These are phyloP conservation scores for Kluyveromyces dobzhanskii DNA, from an alignment of 805 yeast species.

Conservation along the genomic window DNA sequence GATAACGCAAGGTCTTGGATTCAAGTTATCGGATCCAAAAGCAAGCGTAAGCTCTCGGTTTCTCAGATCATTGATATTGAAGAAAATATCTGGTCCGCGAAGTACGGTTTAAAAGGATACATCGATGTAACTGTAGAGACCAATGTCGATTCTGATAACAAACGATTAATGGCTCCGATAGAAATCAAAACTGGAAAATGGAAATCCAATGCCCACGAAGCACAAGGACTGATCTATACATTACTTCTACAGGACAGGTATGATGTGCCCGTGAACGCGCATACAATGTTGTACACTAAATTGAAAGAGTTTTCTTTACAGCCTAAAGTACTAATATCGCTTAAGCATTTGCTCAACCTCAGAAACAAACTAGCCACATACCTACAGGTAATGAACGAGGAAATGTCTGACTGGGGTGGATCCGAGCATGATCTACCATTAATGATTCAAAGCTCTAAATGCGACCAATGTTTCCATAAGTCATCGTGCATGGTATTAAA, in stretches of 20 bases:
- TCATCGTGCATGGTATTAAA: constrained; percentile 59
- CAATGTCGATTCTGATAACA: constrained; percentile 31
- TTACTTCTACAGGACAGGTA: constrained; percentile 74
- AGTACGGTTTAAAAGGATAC: constrained; percentile 81
- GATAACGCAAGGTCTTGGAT: constrained; percentile 19
- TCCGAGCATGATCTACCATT: constrained; percentile 41
- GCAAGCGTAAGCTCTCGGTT: constrained; percentile 40
- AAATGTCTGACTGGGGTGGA: constrained; percentile 7
- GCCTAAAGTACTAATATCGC: constrained; percentile 44
- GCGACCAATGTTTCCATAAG: constrained; percentile 54
- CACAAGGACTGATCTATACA: constrained; percentile 80
- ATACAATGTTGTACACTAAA: constrained; percentile 68
- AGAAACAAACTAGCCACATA: constrained; percentile 62
- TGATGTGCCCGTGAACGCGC: constrained; percentile 54
- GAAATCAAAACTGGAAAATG: constrained; percentile 83
- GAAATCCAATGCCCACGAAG: constrained; percentile 61
- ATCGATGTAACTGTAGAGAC: constrained; percentile 83
- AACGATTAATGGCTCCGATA: constrained; percentile 60
- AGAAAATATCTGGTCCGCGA: constrained; percentile 87
- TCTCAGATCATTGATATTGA: constrained; percentile 72
- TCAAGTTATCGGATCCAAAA: constrained; percentile 23
- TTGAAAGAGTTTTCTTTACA: constrained; percentile 46
- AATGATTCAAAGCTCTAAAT: constrained; percentile 40
- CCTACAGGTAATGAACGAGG: constrained; percentile 36
- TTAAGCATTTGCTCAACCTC: constrained; percentile 59